Evolutionary conservation across 2,329 filamentous ascomycete genomes (phyloP).

Genomic region (Penicillium sp.): DNA sequence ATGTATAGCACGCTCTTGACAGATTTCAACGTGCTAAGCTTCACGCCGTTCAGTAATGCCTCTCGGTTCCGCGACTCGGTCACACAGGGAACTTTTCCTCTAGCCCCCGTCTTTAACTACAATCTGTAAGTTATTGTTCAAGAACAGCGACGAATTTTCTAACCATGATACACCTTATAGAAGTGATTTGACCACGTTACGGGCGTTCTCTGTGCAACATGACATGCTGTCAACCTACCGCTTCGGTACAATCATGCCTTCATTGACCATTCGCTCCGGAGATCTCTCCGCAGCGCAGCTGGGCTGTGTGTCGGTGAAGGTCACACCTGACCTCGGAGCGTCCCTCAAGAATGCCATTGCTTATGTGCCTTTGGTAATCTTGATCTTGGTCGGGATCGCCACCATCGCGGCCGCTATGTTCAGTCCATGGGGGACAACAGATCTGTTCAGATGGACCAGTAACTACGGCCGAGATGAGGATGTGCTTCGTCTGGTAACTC

Average conservation of each 20-base stretch:
- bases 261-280: constrained; percentile 73
- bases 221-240: constrained; percentile 80
- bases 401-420: constrained; percentile 82
- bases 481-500: constrained; percentile 85
- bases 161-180: constrained; percentile 18
- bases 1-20: constrained; percentile 73
- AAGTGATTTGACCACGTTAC: constrained; percentile 57
- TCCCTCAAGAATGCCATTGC: constrained; percentile 68
- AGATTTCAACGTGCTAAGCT: constrained; percentile 73
- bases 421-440: constrained; percentile 89
- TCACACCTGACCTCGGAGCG: constrained; percentile 79
- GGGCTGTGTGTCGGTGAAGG: constrained; percentile 76
- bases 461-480: constrained; percentile 96
- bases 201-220: constrained; percentile 72
- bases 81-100: constrained; percentile 67
- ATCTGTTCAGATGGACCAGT: constrained; percentile 94
- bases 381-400: constrained; percentile 77
- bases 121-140: constrained; percentile 47
- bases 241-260: constrained; percentile 78
- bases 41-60: constrained; percentile 63
- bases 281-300: constrained; percentile 64
- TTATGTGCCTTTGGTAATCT: constrained; percentile 75
- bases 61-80: constrained; percentile 67
- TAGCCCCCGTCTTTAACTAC: constrained; percentile 69
- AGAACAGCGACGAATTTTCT: neutral